Evolutionary conservation across 1,284 basidiomycete species (phyloP).

Genomic region (Bjerkandera adusta): DNA sequence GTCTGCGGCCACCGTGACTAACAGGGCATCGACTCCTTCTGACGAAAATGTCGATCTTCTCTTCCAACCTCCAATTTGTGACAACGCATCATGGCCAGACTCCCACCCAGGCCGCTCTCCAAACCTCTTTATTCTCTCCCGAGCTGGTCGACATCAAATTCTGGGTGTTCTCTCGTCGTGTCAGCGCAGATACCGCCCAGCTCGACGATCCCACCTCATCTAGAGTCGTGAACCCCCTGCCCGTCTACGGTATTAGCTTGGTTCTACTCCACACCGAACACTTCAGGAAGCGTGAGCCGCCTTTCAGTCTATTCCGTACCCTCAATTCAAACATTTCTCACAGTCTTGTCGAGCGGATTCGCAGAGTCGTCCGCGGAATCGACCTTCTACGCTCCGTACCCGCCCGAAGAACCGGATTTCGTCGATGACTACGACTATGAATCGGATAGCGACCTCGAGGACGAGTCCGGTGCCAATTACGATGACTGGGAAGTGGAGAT

Average conservation of each 20-base stretch:
- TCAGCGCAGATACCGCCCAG: conserved; percentile 4
- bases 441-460: conserved; percentile 27
- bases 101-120: conserved; percentile 13
- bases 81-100: too few species aligned
- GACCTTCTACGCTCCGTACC: conserved; percentile 12
- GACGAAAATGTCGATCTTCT: too few species aligned
- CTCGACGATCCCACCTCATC: conserved; percentile 5
- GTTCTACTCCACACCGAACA: conserved; percentile 21
- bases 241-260: conserved; percentile 19
- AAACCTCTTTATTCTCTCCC: conserved; percentile 11
- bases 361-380: conserved; percentile 14
- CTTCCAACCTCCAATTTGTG: too few species aligned
- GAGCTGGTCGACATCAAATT: conserved; percentile 23
- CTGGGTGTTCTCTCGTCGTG: conserved; percentile 21
- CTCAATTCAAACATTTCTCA: neutral
- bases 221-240: conserved; percentile 18
- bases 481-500: neutral
- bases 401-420: conserved; percentile 4
- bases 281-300: conserved; percentile 20
- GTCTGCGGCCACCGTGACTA: too few species aligned
- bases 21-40: too few species aligned
- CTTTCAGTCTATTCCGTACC: too few species aligned
- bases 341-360: conserved; percentile 24
- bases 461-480: conserved; percentile 8
- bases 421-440: conserved; percentile 26